Evolutionary conservation across 1,139 yeast genomes (phyloP).

Genomic region (Geotrichum klebahnii): DNA sequence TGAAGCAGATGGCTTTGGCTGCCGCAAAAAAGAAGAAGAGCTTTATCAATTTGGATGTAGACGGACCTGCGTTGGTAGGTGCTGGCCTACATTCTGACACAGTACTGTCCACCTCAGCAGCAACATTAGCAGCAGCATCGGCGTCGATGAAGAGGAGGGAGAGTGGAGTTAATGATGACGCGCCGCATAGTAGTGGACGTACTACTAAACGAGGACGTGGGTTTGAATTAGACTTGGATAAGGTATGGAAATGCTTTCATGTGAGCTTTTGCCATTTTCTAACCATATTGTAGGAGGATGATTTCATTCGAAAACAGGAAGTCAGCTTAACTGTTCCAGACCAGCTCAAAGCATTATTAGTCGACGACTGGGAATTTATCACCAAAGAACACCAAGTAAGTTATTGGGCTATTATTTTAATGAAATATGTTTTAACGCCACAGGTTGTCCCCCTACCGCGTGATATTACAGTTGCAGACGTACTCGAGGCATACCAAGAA

Average conservation of each 20-base stretch:
- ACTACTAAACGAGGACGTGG: constrained; percentile 34
- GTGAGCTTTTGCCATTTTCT: background rate
- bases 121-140: constrained; percentile 1
- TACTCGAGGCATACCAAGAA: constrained; percentile 48
- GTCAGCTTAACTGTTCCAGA: constrained; percentile 58
- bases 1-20: constrained; percentile 50
- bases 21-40: constrained; percentile 31
- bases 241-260: constrained; percentile 8
- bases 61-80: constrained; percentile 11
- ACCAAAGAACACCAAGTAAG: constrained; percentile 64
- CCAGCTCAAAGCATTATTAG: constrained; percentile 62
- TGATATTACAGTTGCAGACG: constrained; percentile 47
- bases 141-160: constrained; percentile 4
- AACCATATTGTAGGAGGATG: constrained; percentile 35
- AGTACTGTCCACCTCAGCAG: background rate
- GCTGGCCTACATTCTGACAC: background rate
- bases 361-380: constrained; percentile 89
- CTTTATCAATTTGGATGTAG: constrained; percentile 17
- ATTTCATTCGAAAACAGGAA: constrained; percentile 46
- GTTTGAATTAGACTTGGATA: constrained; percentile 43
- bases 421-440: background rate
- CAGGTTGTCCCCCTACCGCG: constrained; percentile 57
- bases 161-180: constrained; percentile 14
- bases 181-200: constrained; percentile 17
- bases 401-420: background rate